A percentile compares a stretch with the other conserved stretches of the same genome.
Evolutionary conservation across 129 eudicot genomes (phyloP).

Genomic region (Rutidosis leptorrhynchoides): DNA sequence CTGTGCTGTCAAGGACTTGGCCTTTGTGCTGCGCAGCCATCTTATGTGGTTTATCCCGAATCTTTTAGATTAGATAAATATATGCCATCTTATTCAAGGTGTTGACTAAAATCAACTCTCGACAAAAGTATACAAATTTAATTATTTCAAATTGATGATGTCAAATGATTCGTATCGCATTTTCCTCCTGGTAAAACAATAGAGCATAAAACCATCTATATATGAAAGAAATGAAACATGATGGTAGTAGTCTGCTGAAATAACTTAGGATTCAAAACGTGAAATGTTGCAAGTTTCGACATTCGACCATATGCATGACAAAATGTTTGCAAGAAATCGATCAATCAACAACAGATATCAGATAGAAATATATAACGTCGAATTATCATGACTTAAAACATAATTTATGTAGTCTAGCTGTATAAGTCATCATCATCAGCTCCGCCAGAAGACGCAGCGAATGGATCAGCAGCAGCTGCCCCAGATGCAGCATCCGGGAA

Average conservation of each 20-base stretch:
- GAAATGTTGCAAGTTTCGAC: conserved; percentile 20
- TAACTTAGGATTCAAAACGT: not conserved
- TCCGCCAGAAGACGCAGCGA: conserved; percentile 59
- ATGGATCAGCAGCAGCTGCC: conserved; percentile 43
- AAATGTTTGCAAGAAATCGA: not conserved
- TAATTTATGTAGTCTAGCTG: conserved; percentile 31
- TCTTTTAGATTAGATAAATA: too few species aligned
- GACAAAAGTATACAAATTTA: too few species aligned
- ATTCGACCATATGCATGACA: conserved; percentile 8
- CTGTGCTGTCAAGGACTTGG: too few species aligned
- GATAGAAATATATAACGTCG: not conserved
- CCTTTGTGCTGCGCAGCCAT: too few species aligned
- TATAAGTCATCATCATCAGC: conserved; percentile 72
- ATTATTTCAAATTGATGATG: too few species aligned
- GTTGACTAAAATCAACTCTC: too few species aligned
- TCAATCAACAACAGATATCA: not conserved
- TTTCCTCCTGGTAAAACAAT: too few species aligned
- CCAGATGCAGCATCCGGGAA: conserved; percentile 47
- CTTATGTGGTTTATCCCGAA: too few species aligned
- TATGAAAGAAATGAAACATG: not conserved
- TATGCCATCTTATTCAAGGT: too few species aligned
- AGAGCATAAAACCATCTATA: too few species aligned
- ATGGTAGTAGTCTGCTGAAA: not conserved
- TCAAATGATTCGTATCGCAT: too few species aligned
- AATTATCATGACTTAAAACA: not conserved